A percentile compares a stretch with the other conserved stretches of the same genome.
Conservation (phyloP, 805 yeast genomes). For the Starmera quercuum region DNA sequence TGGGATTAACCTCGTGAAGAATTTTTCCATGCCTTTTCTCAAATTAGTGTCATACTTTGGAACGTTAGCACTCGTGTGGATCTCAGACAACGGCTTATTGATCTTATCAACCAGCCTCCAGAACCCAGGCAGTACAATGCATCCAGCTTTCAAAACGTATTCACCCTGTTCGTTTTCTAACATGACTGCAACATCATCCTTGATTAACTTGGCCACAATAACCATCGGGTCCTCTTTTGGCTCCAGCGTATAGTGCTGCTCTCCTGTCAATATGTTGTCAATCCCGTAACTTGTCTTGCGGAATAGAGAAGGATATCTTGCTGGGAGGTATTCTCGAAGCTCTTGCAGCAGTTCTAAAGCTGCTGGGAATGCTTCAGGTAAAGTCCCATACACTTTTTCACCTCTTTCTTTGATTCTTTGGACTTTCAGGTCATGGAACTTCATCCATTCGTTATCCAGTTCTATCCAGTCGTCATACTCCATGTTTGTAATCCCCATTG, state of each 20-base stretch:
- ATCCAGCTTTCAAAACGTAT: conserved; percentile 51
- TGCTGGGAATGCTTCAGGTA: conserved; percentile 42
- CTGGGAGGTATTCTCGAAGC: conserved; percentile 44
- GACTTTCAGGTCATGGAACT: conserved; percentile 45
- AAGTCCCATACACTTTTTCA: conserved; percentile 40
- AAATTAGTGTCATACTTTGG: conserved; percentile 56
- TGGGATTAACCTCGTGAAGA: conserved; percentile 46
- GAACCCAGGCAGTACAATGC: conserved; percentile 59
- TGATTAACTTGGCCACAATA: conserved; percentile 49
- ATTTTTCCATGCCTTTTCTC: conserved; percentile 57
- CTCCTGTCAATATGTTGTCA: conserved; percentile 46
- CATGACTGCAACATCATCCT: conserved; percentile 66
- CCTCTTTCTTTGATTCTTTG: conserved; percentile 41
- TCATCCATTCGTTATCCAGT: conserved; percentile 57
- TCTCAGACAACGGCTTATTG: conserved; percentile 44
- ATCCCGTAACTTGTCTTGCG: conserved; percentile 37
- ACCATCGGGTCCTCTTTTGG: conserved; percentile 47
- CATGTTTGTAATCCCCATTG: conserved; percentile 65
- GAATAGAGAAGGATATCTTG: conserved; percentile 51
- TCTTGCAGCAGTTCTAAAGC: conserved; percentile 50
- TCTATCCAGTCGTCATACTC: conserved; percentile 59
- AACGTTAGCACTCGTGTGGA: conserved; percentile 62
- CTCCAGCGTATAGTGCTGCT: conserved; percentile 27
- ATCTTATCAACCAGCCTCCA: conserved; percentile 61
- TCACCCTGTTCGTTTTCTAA: conserved; percentile 51